Percentiles rank a stretch among this genome's conserved stretches.
Conservation (phyloP, 1,284 basidiomycete genomes). For the Xanthoconium separans region DNA sequence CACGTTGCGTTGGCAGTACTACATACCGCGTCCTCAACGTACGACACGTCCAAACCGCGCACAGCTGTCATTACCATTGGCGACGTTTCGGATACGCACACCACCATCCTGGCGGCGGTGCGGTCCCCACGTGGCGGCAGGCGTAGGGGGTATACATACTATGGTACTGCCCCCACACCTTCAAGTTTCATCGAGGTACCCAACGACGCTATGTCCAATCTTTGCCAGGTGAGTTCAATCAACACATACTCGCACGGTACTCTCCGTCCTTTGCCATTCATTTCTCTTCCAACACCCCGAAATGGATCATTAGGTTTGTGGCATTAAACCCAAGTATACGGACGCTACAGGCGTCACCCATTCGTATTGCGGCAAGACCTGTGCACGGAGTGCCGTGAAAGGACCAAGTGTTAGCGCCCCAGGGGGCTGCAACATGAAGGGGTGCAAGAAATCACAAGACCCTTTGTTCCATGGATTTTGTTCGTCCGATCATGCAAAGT, state of each 20-base stretch:
- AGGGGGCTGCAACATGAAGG: conserved; percentile 42
- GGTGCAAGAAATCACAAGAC: conserved; percentile 49
- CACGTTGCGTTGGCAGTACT: conserved; percentile 22
- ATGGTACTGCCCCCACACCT: background rate
- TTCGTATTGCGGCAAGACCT: conserved; percentile 59
- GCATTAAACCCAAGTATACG: conserved; percentile 56
- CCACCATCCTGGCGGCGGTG: conserved; percentile 15
- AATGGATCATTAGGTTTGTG: conserved; percentile 45
- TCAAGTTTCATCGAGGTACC: background rate
- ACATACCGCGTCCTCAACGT: conserved; percentile 14
- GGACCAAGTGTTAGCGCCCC: conserved; percentile 17
- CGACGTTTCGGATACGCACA: conserved; percentile 1
- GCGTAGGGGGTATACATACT: conserved; percentile 24
- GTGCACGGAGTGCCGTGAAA: conserved; percentile 43
- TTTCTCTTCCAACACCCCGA: background rate
- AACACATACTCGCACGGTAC: conserved; percentile 8
- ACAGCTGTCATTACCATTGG: conserved; percentile 9
- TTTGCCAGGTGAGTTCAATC: conserved; percentile 28
- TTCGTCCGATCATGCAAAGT: conserved; percentile 56
- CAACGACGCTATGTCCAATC: conserved; percentile 18
- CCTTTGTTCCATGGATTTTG: conserved; percentile 51
- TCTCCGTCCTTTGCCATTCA: conserved; percentile 8
- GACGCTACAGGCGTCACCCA: conserved; percentile 53
- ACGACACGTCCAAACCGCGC: conserved; percentile 20
- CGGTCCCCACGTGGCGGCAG: conserved; percentile 26